Percentiles rank a stretch among this genome's conserved stretches.
These are phyloP conservation scores for Dictyostelium brefeldianum DNA, from an alignment of 78 protist species.

Conservation along the genomic window DNA sequence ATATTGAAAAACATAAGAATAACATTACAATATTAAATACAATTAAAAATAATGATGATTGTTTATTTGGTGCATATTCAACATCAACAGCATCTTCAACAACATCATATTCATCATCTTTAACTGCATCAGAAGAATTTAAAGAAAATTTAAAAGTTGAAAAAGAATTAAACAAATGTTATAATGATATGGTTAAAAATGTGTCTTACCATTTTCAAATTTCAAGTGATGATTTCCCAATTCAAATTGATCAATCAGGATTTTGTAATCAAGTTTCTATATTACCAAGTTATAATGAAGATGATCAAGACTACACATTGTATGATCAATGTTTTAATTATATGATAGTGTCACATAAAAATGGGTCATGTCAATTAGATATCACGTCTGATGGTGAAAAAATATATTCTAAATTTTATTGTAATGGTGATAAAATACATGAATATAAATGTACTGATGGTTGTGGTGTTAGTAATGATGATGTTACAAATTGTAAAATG, in stretches of 20 bases:
- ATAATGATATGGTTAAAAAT: neutral
- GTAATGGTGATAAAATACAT: slow-evolving; percentile 12
- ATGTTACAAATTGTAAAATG: neutral
- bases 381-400: neutral
- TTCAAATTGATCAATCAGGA: neutral
- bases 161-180: slow-evolving; percentile 11
- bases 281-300: neutral
- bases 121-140: neutral
- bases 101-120: neutral
- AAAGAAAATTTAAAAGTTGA: neutral
- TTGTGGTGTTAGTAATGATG: neutral
- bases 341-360: neutral
- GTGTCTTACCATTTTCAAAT: neutral
- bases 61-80: neutral
- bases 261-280: neutral
- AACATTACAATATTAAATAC: neutral
- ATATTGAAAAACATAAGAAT: neutral
- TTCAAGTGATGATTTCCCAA: neutral
- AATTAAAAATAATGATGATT: neutral
- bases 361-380: neutral
- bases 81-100: neutral
- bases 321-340: neutral
- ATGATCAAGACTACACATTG: neutral
- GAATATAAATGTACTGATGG: neutral
- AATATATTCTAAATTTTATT: neutral